A percentile compares a stretch with the other conserved stretches of the same genome.
Evolutionary conservation across 352 stramenopile genomes (phyloP).

Genomic region (Hyaloperonospora brassicae): DNA sequence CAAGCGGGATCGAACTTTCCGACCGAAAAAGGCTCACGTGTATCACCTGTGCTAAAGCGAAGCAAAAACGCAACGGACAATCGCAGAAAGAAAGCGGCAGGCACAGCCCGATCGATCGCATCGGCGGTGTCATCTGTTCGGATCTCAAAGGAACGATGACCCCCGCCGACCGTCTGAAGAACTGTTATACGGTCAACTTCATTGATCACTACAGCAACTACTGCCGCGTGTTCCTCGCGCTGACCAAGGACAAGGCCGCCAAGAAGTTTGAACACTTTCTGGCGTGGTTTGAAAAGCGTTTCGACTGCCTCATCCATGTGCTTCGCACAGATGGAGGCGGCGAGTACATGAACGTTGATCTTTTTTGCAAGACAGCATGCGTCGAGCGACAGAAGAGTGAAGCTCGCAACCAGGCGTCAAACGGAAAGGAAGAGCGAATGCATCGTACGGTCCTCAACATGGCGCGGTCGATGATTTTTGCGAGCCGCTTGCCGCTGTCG

Average conservation of each 20-base stretch:
- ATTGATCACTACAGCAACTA: constrained; percentile 9
- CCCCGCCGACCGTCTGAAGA: too few relatives aligned
- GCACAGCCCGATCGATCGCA: neutral
- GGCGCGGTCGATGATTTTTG: constrained; percentile 16
- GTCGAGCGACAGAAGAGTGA: too few relatives aligned
- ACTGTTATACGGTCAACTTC: constrained; percentile 4
- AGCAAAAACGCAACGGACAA: neutral
- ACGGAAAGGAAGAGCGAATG: too few relatives aligned
- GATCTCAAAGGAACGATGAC: neutral
- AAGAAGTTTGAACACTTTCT: constrained; percentile 4
- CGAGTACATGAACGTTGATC: constrained; percentile 1
- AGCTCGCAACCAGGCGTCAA: too few relatives aligned
- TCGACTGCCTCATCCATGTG: neutral
- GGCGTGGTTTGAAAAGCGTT: neutral
- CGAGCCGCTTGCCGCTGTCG: constrained; percentile 8
- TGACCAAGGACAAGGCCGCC: constrained; percentile 2
- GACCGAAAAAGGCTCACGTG: neutral
- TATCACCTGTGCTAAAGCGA: neutral
- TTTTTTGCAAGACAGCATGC: too few relatives aligned
- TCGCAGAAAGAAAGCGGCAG: neutral
- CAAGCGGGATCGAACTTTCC: neutral
- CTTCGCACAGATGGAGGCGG: constrained; percentile 16
- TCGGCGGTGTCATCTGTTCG: neutral
- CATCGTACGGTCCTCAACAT: neutral
- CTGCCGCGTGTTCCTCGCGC: constrained; percentile 3